These are phyloP conservation scores for Sequoia sempervirens DNA, from an alignment of 75 land plant species.

Conservation along the genomic window DNA sequence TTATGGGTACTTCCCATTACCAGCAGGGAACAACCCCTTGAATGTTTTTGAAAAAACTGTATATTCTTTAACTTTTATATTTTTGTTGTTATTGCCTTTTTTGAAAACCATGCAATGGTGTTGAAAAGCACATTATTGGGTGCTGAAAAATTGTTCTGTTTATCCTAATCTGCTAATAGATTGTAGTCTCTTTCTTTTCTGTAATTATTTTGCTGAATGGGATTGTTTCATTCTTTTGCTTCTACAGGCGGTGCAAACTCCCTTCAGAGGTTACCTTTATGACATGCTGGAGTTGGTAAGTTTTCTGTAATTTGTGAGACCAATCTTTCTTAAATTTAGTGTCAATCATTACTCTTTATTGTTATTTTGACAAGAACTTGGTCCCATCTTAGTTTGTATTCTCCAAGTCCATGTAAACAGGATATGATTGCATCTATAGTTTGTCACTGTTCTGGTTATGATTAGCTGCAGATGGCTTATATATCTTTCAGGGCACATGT, in stretches of 20 bases:
- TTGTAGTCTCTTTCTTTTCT: background rate
- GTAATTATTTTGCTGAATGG: background rate
- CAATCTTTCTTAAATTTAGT: background rate
- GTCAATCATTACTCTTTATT: background rate
- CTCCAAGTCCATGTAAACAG: background rate
- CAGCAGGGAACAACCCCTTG: background rate
- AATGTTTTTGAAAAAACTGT: too few species aligned
- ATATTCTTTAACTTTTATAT: too few species aligned
- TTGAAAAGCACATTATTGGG: background rate
- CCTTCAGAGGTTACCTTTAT: constrained; percentile 65
- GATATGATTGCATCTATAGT: background rate
- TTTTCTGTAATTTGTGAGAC: background rate
- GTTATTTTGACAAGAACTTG: background rate
- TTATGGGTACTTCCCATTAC: background rate
- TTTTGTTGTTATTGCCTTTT: background rate
- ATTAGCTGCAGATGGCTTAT: background rate
- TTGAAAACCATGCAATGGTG: background rate
- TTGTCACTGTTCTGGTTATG: background rate
- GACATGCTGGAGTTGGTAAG: constrained; percentile 73
- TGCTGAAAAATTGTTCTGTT: background rate
- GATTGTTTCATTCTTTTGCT: background rate
- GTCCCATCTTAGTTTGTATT: background rate
- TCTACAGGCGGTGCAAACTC: constrained; percentile 76
- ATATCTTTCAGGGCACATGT: background rate
- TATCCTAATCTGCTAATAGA: background rate